phyloP scores from a whole-genome alignment of 768 basidiomycete genomes.

The Hygrophoropsis aurantiaca region DNA sequence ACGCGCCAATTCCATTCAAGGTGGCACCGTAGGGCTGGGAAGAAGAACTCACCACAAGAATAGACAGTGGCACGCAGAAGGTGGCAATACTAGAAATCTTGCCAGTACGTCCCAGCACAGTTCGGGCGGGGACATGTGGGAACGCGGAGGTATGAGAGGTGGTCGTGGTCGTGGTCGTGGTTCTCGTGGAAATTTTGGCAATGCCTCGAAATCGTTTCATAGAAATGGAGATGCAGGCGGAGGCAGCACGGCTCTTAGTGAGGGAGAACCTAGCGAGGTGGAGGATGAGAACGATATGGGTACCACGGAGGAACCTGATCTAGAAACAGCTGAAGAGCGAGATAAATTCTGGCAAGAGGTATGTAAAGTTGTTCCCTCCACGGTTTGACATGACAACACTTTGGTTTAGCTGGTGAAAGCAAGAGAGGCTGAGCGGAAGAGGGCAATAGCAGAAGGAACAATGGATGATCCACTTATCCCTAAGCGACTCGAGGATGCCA shows the following conservation, averaged over 20 bases:
- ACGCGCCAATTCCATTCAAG: conserved; percentile 14
- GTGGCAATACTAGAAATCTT: conserved; percentile 31
- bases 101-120: conserved; percentile 35
- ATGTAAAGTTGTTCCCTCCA: conserved; percentile 24
- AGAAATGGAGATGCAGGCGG: conserved; percentile 25
- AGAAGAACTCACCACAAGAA: conserved; percentile 45
- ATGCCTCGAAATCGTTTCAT: conserved; percentile 38
- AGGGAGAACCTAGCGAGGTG: conserved; percentile 34
- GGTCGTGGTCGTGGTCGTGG: conserved; percentile 41
- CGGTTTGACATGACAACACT: conserved; percentile 17
- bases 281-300: conserved; percentile 30
- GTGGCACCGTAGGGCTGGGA: conserved; percentile 16
- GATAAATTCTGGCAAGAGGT: conserved; percentile 77
- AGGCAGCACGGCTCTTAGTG: conserved; percentile 29
- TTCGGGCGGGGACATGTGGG: conserved; percentile 57
- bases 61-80: conserved; percentile 59
- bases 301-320: conserved; percentile 45
- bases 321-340: conserved; percentile 61
- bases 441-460: conserved; percentile 77
- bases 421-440: conserved; percentile 69
- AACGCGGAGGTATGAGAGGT: conserved; percentile 59
- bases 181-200: conserved; percentile 39
- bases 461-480: conserved; percentile 86
- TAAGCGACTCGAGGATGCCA: conserved; percentile 83
- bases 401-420: conserved; percentile 62